phyloP scores from a whole-genome alignment of 495 filamentous ascomycete species.

The Ascobolus immersus region DNA sequence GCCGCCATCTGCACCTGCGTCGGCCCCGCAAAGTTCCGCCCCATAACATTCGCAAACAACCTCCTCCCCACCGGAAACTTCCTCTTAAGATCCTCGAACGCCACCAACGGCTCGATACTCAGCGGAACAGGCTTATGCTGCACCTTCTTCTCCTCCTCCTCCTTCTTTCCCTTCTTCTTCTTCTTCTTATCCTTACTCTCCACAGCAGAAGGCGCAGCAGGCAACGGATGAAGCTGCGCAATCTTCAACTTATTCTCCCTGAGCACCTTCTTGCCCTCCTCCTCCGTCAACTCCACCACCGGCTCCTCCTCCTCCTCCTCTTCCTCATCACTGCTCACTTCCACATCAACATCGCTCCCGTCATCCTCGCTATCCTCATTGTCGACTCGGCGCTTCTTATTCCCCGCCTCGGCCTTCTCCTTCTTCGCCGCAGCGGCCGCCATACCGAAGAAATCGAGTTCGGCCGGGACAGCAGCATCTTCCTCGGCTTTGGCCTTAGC shows the following conservation, averaged over 20 bases:
- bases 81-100: conserved; percentile 40
- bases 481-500: conserved; percentile 1
- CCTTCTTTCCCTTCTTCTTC: conserved; percentile 26
- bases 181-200: conserved; percentile 21
- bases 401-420: conserved; percentile 1
- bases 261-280: conserved; percentile 47
- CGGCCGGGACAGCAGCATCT: conserved; percentile 3
- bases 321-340: conserved; percentile 1
- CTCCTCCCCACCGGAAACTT: conserved; percentile 41
- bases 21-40: conserved; percentile 60
- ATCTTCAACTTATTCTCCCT: conserved; percentile 72
- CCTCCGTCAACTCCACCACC: conserved; percentile 22
- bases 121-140: conserved; percentile 32
- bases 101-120: conserved; percentile 39
- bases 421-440: not conserved
- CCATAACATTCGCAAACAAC: conserved; percentile 51
- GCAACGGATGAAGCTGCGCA: conserved; percentile 31
- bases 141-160: conserved; percentile 26
- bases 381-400: conserved; percentile 9
- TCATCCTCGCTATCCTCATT: conserved; percentile 17
- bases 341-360: conserved; percentile 2
- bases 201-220: conserved; percentile 14
- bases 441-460: conserved; percentile 12
- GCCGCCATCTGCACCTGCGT: conserved; percentile 84
- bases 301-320: conserved; percentile 3